Evolutionary conservation across 371 early-diverging fungal species (phyloP).

Genomic region (Actinomucor elegans): DNA sequence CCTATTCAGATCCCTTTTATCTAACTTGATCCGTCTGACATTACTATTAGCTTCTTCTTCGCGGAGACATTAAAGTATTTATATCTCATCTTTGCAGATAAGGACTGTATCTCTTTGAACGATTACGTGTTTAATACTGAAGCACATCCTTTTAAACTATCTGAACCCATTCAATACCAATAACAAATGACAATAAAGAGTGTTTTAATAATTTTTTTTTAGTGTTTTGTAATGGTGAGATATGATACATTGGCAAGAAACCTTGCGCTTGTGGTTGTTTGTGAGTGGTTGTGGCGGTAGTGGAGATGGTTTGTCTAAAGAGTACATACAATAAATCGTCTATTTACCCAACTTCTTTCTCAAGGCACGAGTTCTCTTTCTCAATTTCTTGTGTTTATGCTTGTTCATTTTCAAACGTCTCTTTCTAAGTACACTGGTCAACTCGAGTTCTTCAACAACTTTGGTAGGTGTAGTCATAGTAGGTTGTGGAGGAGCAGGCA

Average conservation of each 20-base stretch:
- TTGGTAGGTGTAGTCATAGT: conserved; percentile 12
- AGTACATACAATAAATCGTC: too few relatives aligned
- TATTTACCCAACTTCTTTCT: conserved; percentile 81
- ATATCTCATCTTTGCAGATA: conserved; percentile 76
- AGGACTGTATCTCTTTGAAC: conserved; percentile 58
- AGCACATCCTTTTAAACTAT: conserved; percentile 65
- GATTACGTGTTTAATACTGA: conserved; percentile 78
- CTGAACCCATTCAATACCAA: conserved; percentile 16
- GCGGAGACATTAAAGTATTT: conserved; percentile 92
- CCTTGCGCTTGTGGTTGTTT: too few relatives aligned
- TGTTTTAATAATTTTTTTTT: background rate
- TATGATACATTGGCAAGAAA: conserved; percentile 10
- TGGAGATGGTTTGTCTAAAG: too few relatives aligned
- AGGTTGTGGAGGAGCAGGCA: conserved; percentile 40
- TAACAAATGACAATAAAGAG: too few relatives aligned
- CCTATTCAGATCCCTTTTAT: too few relatives aligned
- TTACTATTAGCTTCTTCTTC: conserved; percentile 65
- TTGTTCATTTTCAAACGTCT: conserved; percentile 86
- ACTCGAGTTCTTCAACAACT: conserved; percentile 30
- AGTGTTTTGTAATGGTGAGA: background rate
- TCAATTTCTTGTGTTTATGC: conserved; percentile 83
- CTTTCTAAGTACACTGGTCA: conserved; percentile 77
- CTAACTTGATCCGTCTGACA: too few relatives aligned
- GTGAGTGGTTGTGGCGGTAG: background rate
- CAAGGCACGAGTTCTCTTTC: conserved; percentile 77